These are phyloP conservation scores for Calonectria naviculata DNA, from an alignment of 2,329 filamentous ascomycete genomes.

Conservation along the genomic window DNA sequence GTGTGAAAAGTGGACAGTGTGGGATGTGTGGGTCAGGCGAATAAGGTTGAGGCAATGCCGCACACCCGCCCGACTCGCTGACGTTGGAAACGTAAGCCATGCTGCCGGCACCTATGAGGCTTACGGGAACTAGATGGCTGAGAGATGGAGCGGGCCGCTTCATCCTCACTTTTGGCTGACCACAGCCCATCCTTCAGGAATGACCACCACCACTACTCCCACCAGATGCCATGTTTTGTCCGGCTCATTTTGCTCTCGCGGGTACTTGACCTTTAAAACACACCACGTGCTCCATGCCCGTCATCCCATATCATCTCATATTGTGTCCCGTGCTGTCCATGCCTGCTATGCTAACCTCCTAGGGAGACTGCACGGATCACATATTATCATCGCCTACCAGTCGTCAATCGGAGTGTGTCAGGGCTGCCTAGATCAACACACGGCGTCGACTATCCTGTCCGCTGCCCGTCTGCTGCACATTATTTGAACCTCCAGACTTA, in stretches of 20 bases:
- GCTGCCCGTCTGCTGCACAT: background rate
- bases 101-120: background rate
- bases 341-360: no score
- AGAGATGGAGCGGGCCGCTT: background rate
- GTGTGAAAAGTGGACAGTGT: no score
- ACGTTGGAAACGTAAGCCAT: conserved; percentile 6
- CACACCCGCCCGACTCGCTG: background rate
- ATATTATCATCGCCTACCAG: background rate
- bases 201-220: no score
- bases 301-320: background rate
- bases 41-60: background rate
- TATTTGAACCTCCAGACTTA: background rate
- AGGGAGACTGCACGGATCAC: background rate
- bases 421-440: background rate
- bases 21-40: background rate
- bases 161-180: background rate
- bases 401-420: background rate
- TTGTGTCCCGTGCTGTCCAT: background rate
- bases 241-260: background rate
- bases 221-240: no score
- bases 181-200: no score
- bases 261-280: background rate
- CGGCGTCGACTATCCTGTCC: background rate
- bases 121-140: background rate
- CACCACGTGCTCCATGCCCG: background rate